phyloP scores from a whole-genome alignment of 176 grass and related monocot species.

The Juncus effusus region DNA sequence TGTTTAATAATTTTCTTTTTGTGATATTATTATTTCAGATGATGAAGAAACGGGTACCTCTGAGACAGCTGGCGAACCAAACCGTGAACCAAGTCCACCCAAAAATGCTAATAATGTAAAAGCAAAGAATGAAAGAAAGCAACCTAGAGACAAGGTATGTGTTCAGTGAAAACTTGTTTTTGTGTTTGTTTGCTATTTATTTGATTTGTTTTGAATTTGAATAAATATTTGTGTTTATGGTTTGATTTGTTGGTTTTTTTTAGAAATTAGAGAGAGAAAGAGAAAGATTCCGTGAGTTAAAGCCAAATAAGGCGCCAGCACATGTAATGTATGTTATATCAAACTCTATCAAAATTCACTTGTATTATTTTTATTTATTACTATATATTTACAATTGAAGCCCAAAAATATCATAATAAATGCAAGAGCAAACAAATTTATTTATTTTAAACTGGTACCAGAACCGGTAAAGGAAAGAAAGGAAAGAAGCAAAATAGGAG shows the following conservation, averaged over 20 bases:
- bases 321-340: constrained; percentile 8
- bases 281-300: constrained; percentile 3
- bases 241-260: neutral
- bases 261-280: constrained; percentile 21
- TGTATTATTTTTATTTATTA: constrained; percentile 2
- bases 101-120: no score
- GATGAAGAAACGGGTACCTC: neutral
- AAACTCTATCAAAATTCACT: neutral
- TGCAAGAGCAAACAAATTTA: no score
- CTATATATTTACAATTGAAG: neutral
- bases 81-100: no score
- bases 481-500: constrained; percentile 27
- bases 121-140: no score
- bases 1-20: neutral
- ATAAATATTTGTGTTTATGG: no score
- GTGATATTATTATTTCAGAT: constrained; percentile 15
- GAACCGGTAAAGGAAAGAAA: constrained; percentile 25
- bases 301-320: constrained; percentile 3
- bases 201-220: no score
- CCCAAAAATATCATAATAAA: no score
- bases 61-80: no score
- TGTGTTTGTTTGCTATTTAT: no score
- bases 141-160: no score
- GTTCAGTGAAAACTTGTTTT: no score
- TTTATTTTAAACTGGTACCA: neutral